A percentile compares a stretch with the other conserved stretches of the same genome.
These are phyloP conservation scores for Cornus suecica DNA, from an alignment of 148 eudicot species.

Conservation along the genomic window DNA sequence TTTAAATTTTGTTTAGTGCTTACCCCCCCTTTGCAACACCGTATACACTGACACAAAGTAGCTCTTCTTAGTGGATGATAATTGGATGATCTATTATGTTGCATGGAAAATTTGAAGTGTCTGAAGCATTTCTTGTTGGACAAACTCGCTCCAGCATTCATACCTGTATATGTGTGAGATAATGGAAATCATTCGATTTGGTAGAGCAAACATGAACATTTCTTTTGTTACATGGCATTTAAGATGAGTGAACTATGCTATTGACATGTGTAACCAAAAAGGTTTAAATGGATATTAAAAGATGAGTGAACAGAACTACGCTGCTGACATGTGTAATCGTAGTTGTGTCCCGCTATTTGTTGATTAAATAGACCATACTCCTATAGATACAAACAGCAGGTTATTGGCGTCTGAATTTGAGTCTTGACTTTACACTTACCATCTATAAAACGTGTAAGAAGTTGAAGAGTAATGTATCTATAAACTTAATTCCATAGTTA, in stretches of 20 bases:
- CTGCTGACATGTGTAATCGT: neutral
- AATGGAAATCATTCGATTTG: no score
- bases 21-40: neutral
- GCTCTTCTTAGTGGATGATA: constrained; percentile 8
- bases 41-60: neutral
- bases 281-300: no score
- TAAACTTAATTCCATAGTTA: no score
- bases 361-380: neutral
- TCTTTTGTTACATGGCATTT: neutral
- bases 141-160: neutral
- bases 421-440: neutral
- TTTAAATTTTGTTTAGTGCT: neutral
- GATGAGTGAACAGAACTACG: neutral
- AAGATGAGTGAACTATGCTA: neutral
- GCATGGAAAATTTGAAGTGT: neutral
- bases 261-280: neutral
- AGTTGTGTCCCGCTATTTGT: neutral
- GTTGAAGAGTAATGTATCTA: neutral
- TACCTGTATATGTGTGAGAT: neutral
- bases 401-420: neutral
- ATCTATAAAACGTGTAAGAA: neutral
- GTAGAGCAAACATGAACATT: neutral
- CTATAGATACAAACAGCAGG: neutral
- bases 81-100: neutral
- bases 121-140: neutral